A percentile compares a stretch with the other conserved stretches of the same genome.
Evolutionary conservation across 2,329 filamentous ascomycete species (phyloP).

Genomic region (Phialocephala subalpina): DNA sequence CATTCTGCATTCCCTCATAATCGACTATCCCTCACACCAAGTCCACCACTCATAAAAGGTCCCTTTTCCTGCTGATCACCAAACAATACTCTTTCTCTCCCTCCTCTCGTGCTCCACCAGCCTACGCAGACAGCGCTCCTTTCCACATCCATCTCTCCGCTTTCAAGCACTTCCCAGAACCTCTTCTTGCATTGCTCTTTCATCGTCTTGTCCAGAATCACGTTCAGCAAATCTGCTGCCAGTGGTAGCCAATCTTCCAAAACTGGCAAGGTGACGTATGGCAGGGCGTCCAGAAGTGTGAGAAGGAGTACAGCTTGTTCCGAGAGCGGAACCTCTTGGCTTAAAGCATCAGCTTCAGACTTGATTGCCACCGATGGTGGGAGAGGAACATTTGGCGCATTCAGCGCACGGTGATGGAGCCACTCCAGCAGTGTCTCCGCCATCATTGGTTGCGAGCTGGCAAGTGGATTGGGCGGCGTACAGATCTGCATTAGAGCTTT

Average conservation of each 20-base stretch:
- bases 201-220: slow-evolving; percentile 62
- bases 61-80: slow-evolving; percentile 24
- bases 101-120: slow-evolving; percentile 69
- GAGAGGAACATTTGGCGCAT: slow-evolving; percentile 58
- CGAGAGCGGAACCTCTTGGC: slow-evolving; percentile 50
- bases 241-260: slow-evolving; percentile 73
- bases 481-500: slow-evolving; percentile 72
- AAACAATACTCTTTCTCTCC: slow-evolving; percentile 42
- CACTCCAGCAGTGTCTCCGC: slow-evolving; percentile 72
- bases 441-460: slow-evolving; percentile 67
- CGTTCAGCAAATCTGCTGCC: slow-evolving; percentile 65
- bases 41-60: slow-evolving; percentile 42
- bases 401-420: slow-evolving; percentile 64
- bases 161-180: slow-evolving; percentile 70
- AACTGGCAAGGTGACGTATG: slow-evolving; percentile 63
- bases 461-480: slow-evolving; percentile 68
- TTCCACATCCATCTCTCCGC: slow-evolving; percentile 76
- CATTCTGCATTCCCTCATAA: slow-evolving; percentile 29
- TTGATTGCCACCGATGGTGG: slow-evolving; percentile 36
- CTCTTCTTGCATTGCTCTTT: slow-evolving; percentile 64
- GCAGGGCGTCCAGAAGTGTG: slow-evolving; percentile 70
- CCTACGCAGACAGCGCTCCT: slow-evolving; percentile 69
- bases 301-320: slow-evolving; percentile 71
- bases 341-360: slow-evolving; percentile 40
- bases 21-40: slow-evolving; percentile 34